A percentile compares a stretch with the other conserved stretches of the same genome.
phyloP scores from a whole-genome alignment of 768 basidiomycete genomes.

The Lyophyllum decastes region DNA sequence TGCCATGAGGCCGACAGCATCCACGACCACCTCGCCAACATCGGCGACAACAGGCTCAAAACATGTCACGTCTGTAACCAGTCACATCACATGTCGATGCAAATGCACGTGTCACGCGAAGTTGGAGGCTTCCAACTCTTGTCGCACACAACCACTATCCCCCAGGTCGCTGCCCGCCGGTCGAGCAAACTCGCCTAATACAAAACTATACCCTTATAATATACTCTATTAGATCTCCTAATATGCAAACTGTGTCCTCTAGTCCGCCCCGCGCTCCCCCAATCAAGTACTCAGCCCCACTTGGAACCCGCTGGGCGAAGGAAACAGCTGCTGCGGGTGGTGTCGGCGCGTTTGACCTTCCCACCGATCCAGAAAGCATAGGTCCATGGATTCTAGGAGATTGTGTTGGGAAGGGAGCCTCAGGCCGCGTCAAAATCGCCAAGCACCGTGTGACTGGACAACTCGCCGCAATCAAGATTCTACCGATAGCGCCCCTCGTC shows the following conservation, averaged over 20 bases:
- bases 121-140: conserved; percentile 7
- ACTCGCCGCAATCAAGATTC: conserved; percentile 94
- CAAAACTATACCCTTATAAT: conserved; percentile 33
- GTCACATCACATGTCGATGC: conserved; percentile 19
- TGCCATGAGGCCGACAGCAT: conserved; percentile 37
- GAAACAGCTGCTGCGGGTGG: conserved; percentile 84
- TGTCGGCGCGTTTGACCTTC: conserved; percentile 72
- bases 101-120: conserved; percentile 18
- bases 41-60: conserved; percentile 1
- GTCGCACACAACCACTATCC: conserved; percentile 14
- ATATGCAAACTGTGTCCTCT: conserved; percentile 42
- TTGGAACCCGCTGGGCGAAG: conserved; percentile 85
- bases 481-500: conserved; percentile 79
- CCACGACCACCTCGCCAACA: conserved; percentile 8
- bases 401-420: conserved; percentile 92
- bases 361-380: conserved; percentile 82
- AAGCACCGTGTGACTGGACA: conserved; percentile 83
- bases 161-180: conserved; percentile 40
- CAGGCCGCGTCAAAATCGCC: conserved; percentile 93
- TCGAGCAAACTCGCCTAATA: conserved; percentile 38
- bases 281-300: conserved; percentile 66
- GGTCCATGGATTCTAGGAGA: conserved; percentile 94
- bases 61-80: conserved; percentile 7
- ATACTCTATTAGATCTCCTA: conserved; percentile 25
- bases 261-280: conserved; percentile 73